Evolutionary conservation across 2,329 filamentous ascomycete species (phyloP).

Genomic region (Elsinoe arachidis): DNA sequence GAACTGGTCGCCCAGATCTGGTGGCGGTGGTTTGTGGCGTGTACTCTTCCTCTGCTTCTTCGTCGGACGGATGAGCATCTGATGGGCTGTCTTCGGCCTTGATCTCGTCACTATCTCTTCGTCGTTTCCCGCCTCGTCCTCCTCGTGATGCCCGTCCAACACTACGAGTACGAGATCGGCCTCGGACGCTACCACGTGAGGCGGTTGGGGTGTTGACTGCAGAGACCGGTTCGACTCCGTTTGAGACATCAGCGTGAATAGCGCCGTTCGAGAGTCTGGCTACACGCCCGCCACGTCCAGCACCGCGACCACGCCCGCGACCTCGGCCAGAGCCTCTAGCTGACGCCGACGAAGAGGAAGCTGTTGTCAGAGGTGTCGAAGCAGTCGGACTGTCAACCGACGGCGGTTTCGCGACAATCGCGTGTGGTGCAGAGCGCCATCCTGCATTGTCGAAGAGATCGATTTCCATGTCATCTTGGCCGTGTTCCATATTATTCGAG

Average conservation of each 20-base stretch:
- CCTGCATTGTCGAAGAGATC: slow-evolving; percentile 10
- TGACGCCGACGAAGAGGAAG: slow-evolving; percentile 18
- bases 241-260: slow-evolving; percentile 23
- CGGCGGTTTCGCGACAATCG: not conserved
- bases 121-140: slow-evolving; percentile 17
- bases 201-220: slow-evolving; percentile 1
- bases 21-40: slow-evolving; percentile 57
- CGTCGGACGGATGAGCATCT: slow-evolving; percentile 34
- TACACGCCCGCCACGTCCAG: slow-evolving; percentile 25
- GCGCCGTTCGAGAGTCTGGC: slow-evolving; percentile 24
- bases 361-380: slow-evolving; percentile 19
- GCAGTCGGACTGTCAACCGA: not conserved
- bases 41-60: slow-evolving; percentile 29
- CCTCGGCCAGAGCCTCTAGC: slow-evolving; percentile 32
- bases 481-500: not conserved
- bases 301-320: slow-evolving; percentile 29
- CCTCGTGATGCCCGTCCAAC: slow-evolving; percentile 14
- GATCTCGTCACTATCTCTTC: slow-evolving; percentile 22
- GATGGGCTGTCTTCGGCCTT: slow-evolving; percentile 23
- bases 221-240: not conserved
- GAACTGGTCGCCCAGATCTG: slow-evolving; percentile 65
- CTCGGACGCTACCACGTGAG: not conserved
- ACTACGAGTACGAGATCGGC: not conserved
- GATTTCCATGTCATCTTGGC: slow-evolving; percentile 9
- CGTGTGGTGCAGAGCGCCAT: slow-evolving; percentile 3